Percentiles rank a stretch among this genome's conserved stretches.
Evolutionary conservation across 768 basidiomycete species (phyloP).

Genomic region (Trametes cinnabarina): DNA sequence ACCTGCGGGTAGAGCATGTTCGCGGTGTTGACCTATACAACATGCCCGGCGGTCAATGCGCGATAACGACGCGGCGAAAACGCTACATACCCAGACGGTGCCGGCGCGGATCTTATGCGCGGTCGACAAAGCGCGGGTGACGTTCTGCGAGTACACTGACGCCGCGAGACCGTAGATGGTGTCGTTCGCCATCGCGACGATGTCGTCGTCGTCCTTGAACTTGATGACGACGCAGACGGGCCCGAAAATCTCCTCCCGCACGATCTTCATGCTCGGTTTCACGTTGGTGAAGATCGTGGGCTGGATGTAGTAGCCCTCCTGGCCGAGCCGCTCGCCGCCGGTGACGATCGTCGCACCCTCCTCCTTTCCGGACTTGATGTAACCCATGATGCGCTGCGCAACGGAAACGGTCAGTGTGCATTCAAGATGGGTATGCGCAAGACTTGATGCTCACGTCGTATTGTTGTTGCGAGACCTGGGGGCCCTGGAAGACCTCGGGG

Average conservation of each 20-base stretch:
- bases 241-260: conserved; percentile 63
- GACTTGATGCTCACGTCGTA: conserved; percentile 50
- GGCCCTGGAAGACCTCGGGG: conserved; percentile 63
- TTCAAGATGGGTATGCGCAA: too few relatives aligned
- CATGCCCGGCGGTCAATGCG: not conserved
- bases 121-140: conserved; percentile 69
- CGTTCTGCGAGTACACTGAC: conserved; percentile 79
- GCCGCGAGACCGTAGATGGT: conserved; percentile 84
- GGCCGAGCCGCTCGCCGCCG: conserved; percentile 53
- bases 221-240: conserved; percentile 68
- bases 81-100: conserved; percentile 59
- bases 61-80: not conserved
- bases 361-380: conserved; percentile 58
- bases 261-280: conserved; percentile 54
- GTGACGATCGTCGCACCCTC: conserved; percentile 57
- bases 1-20: conserved; percentile 46
- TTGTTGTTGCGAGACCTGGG: conserved; percentile 74
- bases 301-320: conserved; percentile 60
- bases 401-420: not conserved
- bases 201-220: conserved; percentile 63
- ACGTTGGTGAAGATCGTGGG: conserved; percentile 64
- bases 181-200: conserved; percentile 77
- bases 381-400: conserved; percentile 55
- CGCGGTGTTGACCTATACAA: conserved; percentile 41
- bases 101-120: conserved; percentile 80